These are phyloP conservation scores for Monosporascus sp. DNA, from an alignment of 2,329 filamentous ascomycete species.

Conservation along the genomic window DNA sequence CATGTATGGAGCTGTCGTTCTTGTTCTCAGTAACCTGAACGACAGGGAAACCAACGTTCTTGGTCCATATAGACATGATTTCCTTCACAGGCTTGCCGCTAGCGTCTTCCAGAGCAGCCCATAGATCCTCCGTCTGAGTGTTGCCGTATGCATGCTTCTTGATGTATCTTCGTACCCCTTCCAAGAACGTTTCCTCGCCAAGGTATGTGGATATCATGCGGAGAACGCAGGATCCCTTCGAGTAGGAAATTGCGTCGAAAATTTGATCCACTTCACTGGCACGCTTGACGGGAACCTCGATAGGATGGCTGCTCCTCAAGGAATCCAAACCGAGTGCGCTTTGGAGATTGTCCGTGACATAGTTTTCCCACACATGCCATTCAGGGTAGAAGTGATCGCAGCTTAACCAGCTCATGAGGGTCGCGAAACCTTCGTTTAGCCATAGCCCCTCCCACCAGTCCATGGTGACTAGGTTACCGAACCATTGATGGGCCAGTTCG, in stretches of 20 bases:
- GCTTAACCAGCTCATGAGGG: conserved; percentile 76
- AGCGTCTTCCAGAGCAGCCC: conserved; percentile 79
- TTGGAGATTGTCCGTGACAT: conserved; percentile 88
- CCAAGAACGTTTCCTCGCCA: conserved; percentile 87
- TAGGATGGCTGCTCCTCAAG: conserved; percentile 88
- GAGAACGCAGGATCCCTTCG: conserved; percentile 91
- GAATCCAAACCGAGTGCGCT: conserved; percentile 84
- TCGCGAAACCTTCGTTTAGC: conserved; percentile 92
- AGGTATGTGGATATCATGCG: conserved; percentile 97
- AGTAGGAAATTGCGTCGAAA: conserved; percentile 96
- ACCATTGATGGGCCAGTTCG: conserved; percentile 97
- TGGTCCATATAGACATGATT: conserved; percentile 95
- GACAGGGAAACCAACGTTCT: conserved; percentile 90
- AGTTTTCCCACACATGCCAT: conserved; percentile 97
- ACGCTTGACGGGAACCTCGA: conserved; percentile 92
- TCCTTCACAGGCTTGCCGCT: conserved; percentile 87
- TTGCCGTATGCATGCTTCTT: conserved; percentile 97
- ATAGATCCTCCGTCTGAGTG: conserved; percentile 85
- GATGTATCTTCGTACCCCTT: conserved; percentile 84
- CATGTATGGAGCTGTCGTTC: conserved; percentile 64
- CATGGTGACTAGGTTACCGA: conserved; percentile 96
- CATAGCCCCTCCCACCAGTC: conserved; percentile 98
- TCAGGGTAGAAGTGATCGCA: conserved; percentile 95
- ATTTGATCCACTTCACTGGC: conserved; percentile 98
- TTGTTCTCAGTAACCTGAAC: conserved; percentile 77